A percentile compares a stretch with the other conserved stretches of the same genome.
These are phyloP conservation scores for Starmerella vitae DNA, from an alignment of 805 yeast genomes.

Conservation along the genomic window DNA sequence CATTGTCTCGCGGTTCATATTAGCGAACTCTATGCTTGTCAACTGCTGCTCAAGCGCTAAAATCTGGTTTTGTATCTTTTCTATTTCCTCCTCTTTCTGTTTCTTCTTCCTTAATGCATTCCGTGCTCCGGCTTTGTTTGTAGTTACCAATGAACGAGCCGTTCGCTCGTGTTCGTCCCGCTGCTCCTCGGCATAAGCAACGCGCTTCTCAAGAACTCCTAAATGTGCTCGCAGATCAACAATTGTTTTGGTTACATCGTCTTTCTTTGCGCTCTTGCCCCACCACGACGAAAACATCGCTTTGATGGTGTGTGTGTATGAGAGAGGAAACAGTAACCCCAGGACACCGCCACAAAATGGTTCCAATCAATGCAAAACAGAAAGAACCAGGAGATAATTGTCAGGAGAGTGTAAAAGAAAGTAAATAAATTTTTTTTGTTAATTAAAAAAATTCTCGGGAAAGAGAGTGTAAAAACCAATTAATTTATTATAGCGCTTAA, in stretches of 20 bases:
- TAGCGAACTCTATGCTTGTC: conserved; percentile 84
- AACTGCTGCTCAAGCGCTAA: conserved; percentile 83
- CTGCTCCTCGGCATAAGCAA: conserved; percentile 66
- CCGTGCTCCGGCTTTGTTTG: conserved; percentile 65
- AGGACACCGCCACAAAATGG: too few relatives aligned
- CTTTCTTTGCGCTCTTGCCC: conserved; percentile 64
- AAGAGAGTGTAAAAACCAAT: too few relatives aligned
- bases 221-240: conserved; percentile 81
- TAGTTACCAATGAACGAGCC: conserved; percentile 64
- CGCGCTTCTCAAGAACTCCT: conserved; percentile 71
- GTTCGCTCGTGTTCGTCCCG: conserved; percentile 64
- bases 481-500: too few relatives aligned
- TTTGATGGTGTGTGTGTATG: too few relatives aligned
- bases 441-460: too few relatives aligned
- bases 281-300: conserved; percentile 16
- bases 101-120: conserved; percentile 82
- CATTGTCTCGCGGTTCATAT: conserved; percentile 94
- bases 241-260: conserved; percentile 84
- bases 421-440: too few relatives aligned
- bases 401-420: too few relatives aligned
- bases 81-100: conserved; percentile 60
- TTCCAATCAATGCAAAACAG: too few relatives aligned
- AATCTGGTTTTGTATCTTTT: conserved; percentile 72
- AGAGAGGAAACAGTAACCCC: too few relatives aligned
- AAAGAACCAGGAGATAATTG: too few relatives aligned